A percentile compares a stretch with the other conserved stretches of the same genome.
phyloP scores from a whole-genome alignment of 2,329 filamentous ascomycete genomes.

The Pseudogymnoascus sp. region DNA sequence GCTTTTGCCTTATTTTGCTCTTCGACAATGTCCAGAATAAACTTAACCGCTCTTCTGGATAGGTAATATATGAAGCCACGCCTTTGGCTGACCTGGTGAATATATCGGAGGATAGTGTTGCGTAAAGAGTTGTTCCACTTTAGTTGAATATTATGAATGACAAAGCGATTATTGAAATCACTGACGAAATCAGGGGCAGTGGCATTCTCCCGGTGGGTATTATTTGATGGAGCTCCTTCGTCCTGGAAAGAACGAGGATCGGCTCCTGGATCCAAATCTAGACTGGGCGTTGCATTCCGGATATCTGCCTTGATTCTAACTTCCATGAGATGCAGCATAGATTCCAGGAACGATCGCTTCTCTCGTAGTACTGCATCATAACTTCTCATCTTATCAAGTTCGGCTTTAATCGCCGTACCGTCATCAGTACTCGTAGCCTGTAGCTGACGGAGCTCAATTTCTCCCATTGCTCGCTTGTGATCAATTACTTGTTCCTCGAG shows the following conservation, averaged over 20 bases:
- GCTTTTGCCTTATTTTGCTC: slow-evolving; percentile 74
- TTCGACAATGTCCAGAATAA: slow-evolving; percentile 94
- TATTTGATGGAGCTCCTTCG: slow-evolving; percentile 50
- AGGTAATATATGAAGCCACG: slow-evolving; percentile 97
- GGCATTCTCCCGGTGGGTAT: slow-evolving; percentile 50
- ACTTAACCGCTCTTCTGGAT: slow-evolving; percentile 90
- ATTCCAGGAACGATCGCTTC: slow-evolving; percentile 52
- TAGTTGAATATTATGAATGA: slow-evolving; percentile 92
- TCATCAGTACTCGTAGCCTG: slow-evolving; percentile 34
- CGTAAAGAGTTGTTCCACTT: slow-evolving; percentile 97
- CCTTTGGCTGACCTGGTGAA: slow-evolving; percentile 92
- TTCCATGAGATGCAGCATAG: slow-evolving; percentile 39
- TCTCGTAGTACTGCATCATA: slow-evolving; percentile 51
- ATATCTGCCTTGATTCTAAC: slow-evolving; percentile 24
- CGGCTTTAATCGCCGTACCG: slow-evolving; percentile 45
- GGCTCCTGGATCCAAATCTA: slow-evolving; percentile 33
- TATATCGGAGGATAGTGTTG: slow-evolving; percentile 94
- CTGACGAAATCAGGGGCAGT: slow-evolving; percentile 76
- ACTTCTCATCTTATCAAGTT: slow-evolving; percentile 53
- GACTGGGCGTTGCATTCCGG: slow-evolving; percentile 22
- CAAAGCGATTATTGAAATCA: slow-evolving; percentile 97
- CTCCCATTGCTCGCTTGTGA: slow-evolving; percentile 65
- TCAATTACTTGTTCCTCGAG: slow-evolving; percentile 70
- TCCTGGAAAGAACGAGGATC: slow-evolving; percentile 31
- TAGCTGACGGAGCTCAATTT: slow-evolving; percentile 63